Base-by-base conservation (phyloP, 208 protist species). In the Acanthamoeba castellanii region DNA sequence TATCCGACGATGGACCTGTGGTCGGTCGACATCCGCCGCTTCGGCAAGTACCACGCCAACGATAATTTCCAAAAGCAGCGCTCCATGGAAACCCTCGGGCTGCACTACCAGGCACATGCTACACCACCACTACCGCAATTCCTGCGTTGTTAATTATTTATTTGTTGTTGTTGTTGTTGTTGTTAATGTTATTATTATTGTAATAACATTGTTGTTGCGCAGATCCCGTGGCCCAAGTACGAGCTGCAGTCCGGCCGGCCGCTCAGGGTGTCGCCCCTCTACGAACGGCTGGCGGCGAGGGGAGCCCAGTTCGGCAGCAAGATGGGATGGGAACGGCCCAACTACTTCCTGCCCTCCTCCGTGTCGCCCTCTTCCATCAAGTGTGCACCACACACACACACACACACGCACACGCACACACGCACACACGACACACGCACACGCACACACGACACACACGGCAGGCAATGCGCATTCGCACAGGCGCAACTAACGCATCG, bases 271-370 rank as follows among this genome's bases (percentile, higher is more conserved):
- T 57, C 42, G 34, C 76, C 76, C 76, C 47, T 84, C 42, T 55
- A 84, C 47, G 76, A 47, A 14, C 76, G 34, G 76, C 47, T 84
- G 34, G 76, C 76, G 25, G 32, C 18, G 3, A 7, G 47, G 8
- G 76, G 76, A 7, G 34, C 42, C 76, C 34, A 57, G 22, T 84
- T 57, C 30, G 76, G 76, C 34, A 55, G 42, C 76, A 84, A 84
- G 76, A 47, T 57, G 42, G 76, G 76, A 9, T 84, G 76, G 76
- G 76, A 84, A 18, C 34, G 76, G 25, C 76, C 76, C 76, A 84
- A 84, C 76, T 84, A 55, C 42, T 84, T 84, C 76, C 47, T 84
- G 14, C 64, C 64, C 64, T n/a, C 64, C 7, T 72, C 64, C n/a
- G 30, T 72, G 9, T 72, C 76, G 47, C 47, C 76, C 18, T 47